Conservation (phyloP, 176 grass and related monocot species). For the Tillandsia fasciculata region DNA sequence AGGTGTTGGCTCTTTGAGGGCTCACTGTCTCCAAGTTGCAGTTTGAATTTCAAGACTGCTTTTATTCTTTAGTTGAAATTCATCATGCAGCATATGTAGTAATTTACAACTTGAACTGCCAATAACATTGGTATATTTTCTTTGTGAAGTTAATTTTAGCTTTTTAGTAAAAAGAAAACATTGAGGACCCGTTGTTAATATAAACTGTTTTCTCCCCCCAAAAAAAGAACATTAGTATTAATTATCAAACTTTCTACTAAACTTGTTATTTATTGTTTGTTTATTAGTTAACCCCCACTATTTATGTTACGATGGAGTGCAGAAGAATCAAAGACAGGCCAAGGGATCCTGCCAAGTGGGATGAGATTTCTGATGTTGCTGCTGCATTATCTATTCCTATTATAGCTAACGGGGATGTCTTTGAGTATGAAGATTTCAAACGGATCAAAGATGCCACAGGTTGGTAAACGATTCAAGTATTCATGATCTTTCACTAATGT, state of each 20-base stretch:
- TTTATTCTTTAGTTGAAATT: too few species aligned
- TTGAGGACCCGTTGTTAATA: too few species aligned
- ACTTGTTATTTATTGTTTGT: neutral
- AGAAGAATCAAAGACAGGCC: constrained; percentile 92
- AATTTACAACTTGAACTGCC: too few species aligned
- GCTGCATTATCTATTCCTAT: constrained; percentile 85
- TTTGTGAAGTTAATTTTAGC: too few species aligned
- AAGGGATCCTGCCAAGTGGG: constrained; percentile 91
- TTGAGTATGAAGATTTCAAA: constrained; percentile 91
- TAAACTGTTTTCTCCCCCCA: too few species aligned
- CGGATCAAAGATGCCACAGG: constrained; percentile 72
- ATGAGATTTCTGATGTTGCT: constrained; percentile 88
- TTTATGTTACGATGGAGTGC: constrained; percentile 17
- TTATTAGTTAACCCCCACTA: constrained; percentile 5
- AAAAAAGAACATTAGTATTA: neutral
- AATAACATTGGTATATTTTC: too few species aligned
- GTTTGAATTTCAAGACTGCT: too few species aligned
- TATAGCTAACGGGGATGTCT: constrained; percentile 96
- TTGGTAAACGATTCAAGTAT: constrained; percentile 17
- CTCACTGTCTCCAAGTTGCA: too few species aligned
- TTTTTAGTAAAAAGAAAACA: too few species aligned
- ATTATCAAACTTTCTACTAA: neutral
- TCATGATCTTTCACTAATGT: constrained; percentile 9
- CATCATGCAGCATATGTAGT: too few species aligned
- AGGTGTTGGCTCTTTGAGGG: too few species aligned